Conservation (phyloP, 495 filamentous ascomycete species). For the Neurospora cerealis region DNA sequence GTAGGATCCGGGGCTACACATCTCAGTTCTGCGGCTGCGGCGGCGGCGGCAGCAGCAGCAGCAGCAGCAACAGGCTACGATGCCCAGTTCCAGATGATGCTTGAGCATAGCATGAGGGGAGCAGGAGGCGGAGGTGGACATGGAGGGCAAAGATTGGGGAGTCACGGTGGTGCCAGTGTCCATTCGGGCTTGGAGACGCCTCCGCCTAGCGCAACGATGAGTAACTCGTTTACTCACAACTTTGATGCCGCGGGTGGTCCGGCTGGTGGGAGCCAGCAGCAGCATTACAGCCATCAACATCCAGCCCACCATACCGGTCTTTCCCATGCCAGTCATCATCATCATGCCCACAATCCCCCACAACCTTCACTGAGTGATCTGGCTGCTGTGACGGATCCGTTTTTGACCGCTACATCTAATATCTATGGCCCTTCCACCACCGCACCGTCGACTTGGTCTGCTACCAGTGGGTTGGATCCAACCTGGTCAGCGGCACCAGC, state of each 20-base stretch:
- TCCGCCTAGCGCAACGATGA: conserved; percentile 19
- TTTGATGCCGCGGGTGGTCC: conserved; percentile 10
- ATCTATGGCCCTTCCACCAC: not conserved
- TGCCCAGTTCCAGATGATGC: not conserved
- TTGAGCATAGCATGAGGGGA: not conserved
- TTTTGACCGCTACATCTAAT: conserved; percentile 5
- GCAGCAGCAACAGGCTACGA: not conserved
- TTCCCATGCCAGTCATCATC: not conserved
- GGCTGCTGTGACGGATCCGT: conserved; percentile 14
- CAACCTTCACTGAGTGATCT: conserved; percentile 2
- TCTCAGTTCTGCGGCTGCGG: not conserved
- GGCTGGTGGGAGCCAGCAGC: not conserved
- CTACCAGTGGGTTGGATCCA: not conserved
- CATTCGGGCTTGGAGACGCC: conserved; percentile 21
- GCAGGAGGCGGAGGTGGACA: not conserved
- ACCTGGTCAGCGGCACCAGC: not conserved
- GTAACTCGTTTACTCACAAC: conserved; percentile 12
- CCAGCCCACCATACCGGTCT: not conserved
- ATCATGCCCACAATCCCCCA: not conserved
- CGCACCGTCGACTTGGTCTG: not conserved
- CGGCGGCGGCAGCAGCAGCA: not conserved
- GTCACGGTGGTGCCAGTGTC: not conserved
- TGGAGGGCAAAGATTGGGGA: not conserved
- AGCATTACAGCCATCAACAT: not conserved
- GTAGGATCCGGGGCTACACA: not conserved